Evolutionary conservation across 345 rosid species (phyloP), one percentile per base, ranked within the genome.

Genomic region (Brassica rapa): DNA sequence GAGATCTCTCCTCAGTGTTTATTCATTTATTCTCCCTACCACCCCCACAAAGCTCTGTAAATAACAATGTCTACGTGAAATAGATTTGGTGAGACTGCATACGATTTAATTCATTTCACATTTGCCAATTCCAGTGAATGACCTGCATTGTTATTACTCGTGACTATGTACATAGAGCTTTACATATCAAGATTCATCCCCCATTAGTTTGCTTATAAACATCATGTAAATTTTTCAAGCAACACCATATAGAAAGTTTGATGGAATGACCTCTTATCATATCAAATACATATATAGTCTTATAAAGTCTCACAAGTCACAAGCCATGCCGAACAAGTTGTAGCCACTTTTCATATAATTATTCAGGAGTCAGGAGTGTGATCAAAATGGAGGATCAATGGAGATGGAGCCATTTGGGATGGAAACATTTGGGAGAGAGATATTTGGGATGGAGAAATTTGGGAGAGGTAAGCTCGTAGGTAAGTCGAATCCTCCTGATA

Each of bases 401-500:
- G 90, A 82, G 70, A 88, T 79, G 70, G 88, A 66, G 51, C 37
- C 21, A 77, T 43, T 88, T 57, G 90, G 84, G 21, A 80, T 14
- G 5, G 55, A 46, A 2, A 46, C 1, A 46, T 43, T 11, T 3
- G 51, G 51, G 14, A 43, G 12, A 66, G 88, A 66, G 43, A 33
- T 6, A 77, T 46, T 88, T 61, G 90, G 84, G 29, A 80, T 78
- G 70, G 88, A 66, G 53, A 33, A 4, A 77, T 39, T 88, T 57
- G 91, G 84, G 29, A 80, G 85, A 63, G 78, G 84, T 62, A 88
- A 87, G 65, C 85, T 86, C n/a, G 88, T 25, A 67, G 89, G 88
- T 76, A 84, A 64, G 81, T 86, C 77, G 59, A 86, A 86, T 32
- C 92, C 91, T 33, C 90, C 91, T 16, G 96, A 83, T 83, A 91